Percentiles rank a stretch among this genome's conserved stretches.
phyloP scores from a whole-genome alignment of 2,329 filamentous ascomycete genomes.

The Apiospora aurea region DNA sequence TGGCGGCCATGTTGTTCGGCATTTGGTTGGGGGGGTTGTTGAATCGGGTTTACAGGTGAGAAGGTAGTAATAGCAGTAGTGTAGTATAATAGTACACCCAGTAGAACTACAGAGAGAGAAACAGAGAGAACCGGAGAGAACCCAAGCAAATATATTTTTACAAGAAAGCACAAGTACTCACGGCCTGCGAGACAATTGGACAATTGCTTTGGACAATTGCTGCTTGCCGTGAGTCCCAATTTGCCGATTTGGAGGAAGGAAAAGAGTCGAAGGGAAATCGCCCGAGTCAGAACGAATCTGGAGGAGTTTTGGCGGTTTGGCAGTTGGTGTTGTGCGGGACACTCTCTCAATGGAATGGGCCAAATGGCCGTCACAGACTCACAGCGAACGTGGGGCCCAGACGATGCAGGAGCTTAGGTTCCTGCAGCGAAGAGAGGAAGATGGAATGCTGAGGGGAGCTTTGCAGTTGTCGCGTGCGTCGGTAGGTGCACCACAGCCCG shows the following conservation, averaged over 20 bases:
- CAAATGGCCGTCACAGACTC: not conserved
- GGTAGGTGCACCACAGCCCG: not conserved
- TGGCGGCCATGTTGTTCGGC: not conserved
- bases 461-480: slow-evolving; percentile 10
- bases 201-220: slow-evolving; percentile 20
- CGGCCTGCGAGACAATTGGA: slow-evolving; percentile 13
- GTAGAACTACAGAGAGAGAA: not conserved
- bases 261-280: not conserved
- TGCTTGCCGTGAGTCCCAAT: slow-evolving; percentile 20
- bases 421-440: slow-evolving; percentile 14
- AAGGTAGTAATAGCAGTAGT: not conserved
- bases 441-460: not conserved
- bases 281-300: not conserved
- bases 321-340: slow-evolving; percentile 8
- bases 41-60: not conserved
- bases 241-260: not conserved
- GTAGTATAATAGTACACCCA: not conserved
- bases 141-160: not conserved
- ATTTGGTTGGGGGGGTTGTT: not conserved
- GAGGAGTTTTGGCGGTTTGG: not conserved
- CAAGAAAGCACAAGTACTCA: slow-evolving; percentile 16
- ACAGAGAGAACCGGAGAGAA: not conserved
- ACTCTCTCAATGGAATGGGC: not conserved
- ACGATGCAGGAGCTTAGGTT: slow-evolving; percentile 16
- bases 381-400: not conserved